phyloP scores from a whole-genome alignment of 305 asterid species.

The Fraxinus paxiana region DNA sequence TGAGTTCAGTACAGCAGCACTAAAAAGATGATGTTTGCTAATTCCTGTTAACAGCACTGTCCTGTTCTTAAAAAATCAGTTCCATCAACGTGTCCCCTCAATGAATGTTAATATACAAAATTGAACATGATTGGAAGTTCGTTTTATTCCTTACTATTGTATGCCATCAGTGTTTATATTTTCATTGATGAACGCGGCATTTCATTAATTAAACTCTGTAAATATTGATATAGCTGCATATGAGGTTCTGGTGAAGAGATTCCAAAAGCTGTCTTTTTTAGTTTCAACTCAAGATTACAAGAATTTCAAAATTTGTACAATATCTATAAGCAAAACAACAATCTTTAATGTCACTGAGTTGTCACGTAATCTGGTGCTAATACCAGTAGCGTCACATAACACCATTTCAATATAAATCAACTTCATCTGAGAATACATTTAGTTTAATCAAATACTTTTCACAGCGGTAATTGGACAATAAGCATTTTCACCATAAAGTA shows the following conservation, averaged over 20 bases:
- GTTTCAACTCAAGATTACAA: not conserved
- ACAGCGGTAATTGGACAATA: slow-evolving; percentile 66
- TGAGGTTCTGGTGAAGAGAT: not conserved
- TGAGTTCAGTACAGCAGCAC: not conserved
- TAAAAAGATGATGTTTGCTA: not conserved
- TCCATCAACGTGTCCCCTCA: not conserved
- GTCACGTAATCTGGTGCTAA: not conserved
- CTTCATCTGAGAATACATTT: not conserved
- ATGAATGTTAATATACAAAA: no score
- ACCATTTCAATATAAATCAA: not conserved
- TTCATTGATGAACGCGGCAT: not conserved
- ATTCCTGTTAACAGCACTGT: not conserved
- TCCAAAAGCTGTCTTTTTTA: not conserved
- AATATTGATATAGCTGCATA: not conserved
- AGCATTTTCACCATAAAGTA: slow-evolving; percentile 67
- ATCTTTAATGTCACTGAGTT: not conserved
- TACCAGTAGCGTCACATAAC: no score
- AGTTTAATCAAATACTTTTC: slow-evolving; percentile 24
- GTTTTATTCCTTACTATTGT: not conserved
- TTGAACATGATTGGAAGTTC: not conserved
- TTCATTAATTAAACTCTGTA: not conserved
- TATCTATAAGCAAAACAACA: not conserved
- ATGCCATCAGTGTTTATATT: not conserved
- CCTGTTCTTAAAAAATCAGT: not conserved
- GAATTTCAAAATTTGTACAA: not conserved